Conservation (phyloP, 2,329 filamentous ascomycete species). For the Neonectria punicea region DNA sequence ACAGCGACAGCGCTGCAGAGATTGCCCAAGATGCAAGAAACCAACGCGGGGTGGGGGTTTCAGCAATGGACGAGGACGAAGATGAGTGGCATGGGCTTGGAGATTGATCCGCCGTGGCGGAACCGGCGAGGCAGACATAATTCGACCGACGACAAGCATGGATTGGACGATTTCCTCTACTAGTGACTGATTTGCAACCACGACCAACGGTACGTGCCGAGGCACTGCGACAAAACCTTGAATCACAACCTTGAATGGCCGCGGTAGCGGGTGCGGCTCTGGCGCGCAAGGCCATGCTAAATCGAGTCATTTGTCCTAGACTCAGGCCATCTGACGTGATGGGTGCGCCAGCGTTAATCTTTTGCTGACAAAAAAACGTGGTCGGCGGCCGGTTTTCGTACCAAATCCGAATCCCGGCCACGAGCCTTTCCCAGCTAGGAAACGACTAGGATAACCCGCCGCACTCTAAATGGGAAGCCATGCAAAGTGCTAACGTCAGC, state of each 20-base stretch:
- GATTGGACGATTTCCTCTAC: neutral
- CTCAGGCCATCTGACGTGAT: conserved; percentile 24
- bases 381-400: conserved; percentile 13
- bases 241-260: neutral
- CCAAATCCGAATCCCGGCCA: conserved; percentile 30
- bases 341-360: neutral
- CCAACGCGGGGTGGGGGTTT: conserved; percentile 32
- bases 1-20: conserved; percentile 19
- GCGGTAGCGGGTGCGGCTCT: conserved; percentile 6
- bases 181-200: conserved; percentile 5
- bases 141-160: conserved; percentile 7
- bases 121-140: conserved; percentile 10
- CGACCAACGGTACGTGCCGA: conserved; percentile 11
- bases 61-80: conserved; percentile 26
- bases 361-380: conserved; percentile 8
- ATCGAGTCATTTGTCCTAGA: conserved; percentile 24
- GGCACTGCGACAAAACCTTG: conserved; percentile 4
- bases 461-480: neutral
- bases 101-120: conserved; percentile 31
- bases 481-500: conserved; percentile 4
- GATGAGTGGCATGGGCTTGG: conserved; percentile 42
- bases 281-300: conserved; percentile 7
- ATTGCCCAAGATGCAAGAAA: conserved; percentile 20
- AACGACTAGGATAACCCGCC: conserved; percentile 3
- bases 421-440: conserved; percentile 7